phyloP scores from a whole-genome alignment of 2,329 filamentous ascomycete species.

The Sodiomyces alkalinus region DNA sequence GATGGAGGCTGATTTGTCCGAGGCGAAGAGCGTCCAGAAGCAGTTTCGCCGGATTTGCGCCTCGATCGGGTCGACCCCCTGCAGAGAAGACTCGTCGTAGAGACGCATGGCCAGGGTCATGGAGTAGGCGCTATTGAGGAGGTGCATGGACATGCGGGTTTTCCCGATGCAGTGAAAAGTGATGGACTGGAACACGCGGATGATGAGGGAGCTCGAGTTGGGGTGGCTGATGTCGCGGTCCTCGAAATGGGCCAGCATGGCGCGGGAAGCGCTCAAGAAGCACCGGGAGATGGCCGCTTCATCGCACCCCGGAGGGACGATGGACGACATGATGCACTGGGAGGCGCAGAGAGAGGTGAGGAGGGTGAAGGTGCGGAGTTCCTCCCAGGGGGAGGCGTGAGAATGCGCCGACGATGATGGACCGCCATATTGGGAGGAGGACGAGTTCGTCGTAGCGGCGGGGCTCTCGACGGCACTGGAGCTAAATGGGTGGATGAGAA shows the following conservation, averaged over 20 bases:
- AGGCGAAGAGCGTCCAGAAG: conserved; percentile 25
- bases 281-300: conserved; percentile 14
- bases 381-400: background rate
- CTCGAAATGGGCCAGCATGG: conserved; percentile 21
- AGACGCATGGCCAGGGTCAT: conserved; percentile 26
- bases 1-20: conserved; percentile 23
- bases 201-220: conserved; percentile 24
- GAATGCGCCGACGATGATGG: background rate
- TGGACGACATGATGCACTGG: no score
- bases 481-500: background rate
- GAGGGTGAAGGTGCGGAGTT: conserved; percentile 17
- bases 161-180: conserved; percentile 26
- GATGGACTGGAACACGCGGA: conserved; percentile 29
- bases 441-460: background rate
- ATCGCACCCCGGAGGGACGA: no score
- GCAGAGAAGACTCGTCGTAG: conserved; percentile 21
- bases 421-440: background rate
- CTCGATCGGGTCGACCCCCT: conserved; percentile 18
- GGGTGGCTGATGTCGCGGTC: conserved; percentile 26
- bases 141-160: conserved; percentile 27
- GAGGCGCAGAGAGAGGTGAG: conserved; percentile 27
- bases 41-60: conserved; percentile 19
- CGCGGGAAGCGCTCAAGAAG: conserved; percentile 24
- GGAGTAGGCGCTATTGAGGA: conserved; percentile 26
- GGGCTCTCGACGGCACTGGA: no score